Evolutionary conservation across 257 asterid genomes (phyloP).

Genomic region (Przewalskia tangutica): DNA sequence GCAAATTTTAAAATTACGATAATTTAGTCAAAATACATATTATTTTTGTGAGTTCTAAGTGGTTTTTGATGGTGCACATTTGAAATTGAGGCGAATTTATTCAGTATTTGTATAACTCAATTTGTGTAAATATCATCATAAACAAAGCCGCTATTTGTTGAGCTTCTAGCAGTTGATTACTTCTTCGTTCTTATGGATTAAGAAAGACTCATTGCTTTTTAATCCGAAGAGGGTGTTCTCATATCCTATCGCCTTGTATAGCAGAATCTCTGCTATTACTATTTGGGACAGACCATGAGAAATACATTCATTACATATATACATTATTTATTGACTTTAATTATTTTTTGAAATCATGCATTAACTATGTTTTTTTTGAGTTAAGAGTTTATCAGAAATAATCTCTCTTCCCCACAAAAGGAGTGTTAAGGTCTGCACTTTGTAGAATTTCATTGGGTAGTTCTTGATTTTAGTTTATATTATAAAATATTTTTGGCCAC

Average conservation of each 20-base stretch:
- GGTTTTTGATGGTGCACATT: not conserved
- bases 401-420: no score
- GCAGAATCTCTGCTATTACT: constrained; percentile 48
- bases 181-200: not conserved
- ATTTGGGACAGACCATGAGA: constrained; percentile 76
- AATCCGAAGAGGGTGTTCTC: constrained; percentile 35
- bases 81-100: constrained; percentile 5
- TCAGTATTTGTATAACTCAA: constrained; percentile 13
- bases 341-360: no score
- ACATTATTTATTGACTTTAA: no score
- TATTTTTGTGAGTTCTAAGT: no score
- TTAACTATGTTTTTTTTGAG: no score
- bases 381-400: no score
- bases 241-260: constrained; percentile 74
- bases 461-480: not conserved
- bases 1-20: no score
- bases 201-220: not conserved
- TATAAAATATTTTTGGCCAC: constrained; percentile 2
- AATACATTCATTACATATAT: constrained; percentile 12
- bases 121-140: constrained; percentile 6
- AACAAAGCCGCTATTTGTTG: constrained; percentile 6
- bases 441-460: no score
- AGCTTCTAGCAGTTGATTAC: not conserved
- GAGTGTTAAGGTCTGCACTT: no score
- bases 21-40: no score